phyloP scores from a whole-genome alignment of 208 protist genomes.

The Borovskyia barvae region DNA sequence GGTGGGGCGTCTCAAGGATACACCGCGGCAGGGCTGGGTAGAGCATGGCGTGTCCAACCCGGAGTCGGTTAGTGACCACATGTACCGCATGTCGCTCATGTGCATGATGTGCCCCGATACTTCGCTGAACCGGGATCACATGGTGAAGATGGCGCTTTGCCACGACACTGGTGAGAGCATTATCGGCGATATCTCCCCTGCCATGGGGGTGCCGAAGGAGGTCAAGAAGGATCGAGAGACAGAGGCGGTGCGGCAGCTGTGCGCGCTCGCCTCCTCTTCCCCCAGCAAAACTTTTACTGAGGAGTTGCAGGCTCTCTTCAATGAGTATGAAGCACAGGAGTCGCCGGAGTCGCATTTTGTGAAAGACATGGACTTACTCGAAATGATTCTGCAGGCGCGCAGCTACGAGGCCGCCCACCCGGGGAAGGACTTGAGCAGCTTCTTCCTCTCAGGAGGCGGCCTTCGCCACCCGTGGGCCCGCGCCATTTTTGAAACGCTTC shows the following conservation, averaged over 20 bases:
- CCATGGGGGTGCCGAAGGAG: slow-evolving; percentile 80
- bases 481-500: slow-evolving; percentile 65
- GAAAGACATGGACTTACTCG: slow-evolving; percentile 91
- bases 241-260: slow-evolving; percentile 58
- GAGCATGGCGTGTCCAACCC: slow-evolving; percentile 62
- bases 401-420: slow-evolving; percentile 74
- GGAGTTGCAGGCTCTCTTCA: slow-evolving; percentile 70
- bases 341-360: slow-evolving; percentile 84
- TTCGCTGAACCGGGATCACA: slow-evolving; percentile 57
- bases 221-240: slow-evolving; percentile 73
- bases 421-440: slow-evolving; percentile 69
- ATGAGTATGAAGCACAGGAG: slow-evolving; percentile 87
- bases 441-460: slow-evolving; percentile 68
- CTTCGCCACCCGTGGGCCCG: slow-evolving; percentile 80
- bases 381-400: slow-evolving; percentile 92
- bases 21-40: slow-evolving; percentile 87
- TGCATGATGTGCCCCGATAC: slow-evolving; percentile 90
- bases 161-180: slow-evolving; percentile 89
- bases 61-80: slow-evolving; percentile 90
- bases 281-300: slow-evolving; percentile 32
- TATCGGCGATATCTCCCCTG: slow-evolving; percentile 86
- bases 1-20: slow-evolving; percentile 82
- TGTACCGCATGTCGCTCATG: slow-evolving; percentile 91
- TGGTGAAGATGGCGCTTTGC: slow-evolving; percentile 89
- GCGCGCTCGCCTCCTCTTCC: slow-evolving; percentile 33